Evolutionary conservation across 768 basidiomycete genomes (phyloP).

Genomic region (Agrocybe chaxingu): DNA sequence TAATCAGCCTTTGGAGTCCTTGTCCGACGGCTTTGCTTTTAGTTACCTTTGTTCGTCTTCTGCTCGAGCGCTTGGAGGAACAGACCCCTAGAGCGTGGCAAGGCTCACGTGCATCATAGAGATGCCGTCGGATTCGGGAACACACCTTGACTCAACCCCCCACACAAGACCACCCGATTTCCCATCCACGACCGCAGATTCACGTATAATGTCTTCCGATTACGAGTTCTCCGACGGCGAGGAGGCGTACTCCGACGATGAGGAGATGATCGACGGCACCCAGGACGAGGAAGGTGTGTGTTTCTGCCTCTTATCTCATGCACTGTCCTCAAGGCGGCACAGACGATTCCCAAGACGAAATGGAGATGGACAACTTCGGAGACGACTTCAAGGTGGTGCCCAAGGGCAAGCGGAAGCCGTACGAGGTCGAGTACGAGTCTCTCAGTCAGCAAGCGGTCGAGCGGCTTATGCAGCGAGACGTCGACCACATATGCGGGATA

Average conservation of each 20-base stretch:
- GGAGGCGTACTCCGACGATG: conserved; percentile 63
- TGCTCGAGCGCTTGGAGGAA: too few species aligned
- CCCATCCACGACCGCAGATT: too few species aligned
- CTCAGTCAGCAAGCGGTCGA: conserved; percentile 73
- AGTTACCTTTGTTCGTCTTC: too few species aligned
- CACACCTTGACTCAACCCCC: too few species aligned
- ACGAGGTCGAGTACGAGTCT: conserved; percentile 83
- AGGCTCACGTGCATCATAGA: too few species aligned
- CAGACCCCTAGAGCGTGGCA: too few species aligned
- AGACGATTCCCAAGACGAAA: conserved; percentile 49
- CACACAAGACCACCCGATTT: too few species aligned
- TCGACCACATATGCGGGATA: conserved; percentile 85
- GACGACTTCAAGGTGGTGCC: conserved; percentile 60
- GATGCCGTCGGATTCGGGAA: too few species aligned
- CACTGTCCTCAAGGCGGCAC: background rate
- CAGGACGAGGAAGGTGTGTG: conserved; percentile 51
- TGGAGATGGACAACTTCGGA: conserved; percentile 64
- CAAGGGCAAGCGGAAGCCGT: conserved; percentile 63
- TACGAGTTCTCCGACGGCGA: conserved; percentile 73
- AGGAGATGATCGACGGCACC: conserved; percentile 66
- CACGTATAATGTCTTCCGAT: conserved; percentile 48
- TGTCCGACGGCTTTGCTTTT: too few species aligned
- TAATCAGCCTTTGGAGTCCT: too few species aligned
- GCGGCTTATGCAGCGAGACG: conserved; percentile 71
- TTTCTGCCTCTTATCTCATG: background rate